These are phyloP conservation scores for Biancaea sappan DNA, from an alignment of 306 rosid species.

Conservation along the genomic window DNA sequence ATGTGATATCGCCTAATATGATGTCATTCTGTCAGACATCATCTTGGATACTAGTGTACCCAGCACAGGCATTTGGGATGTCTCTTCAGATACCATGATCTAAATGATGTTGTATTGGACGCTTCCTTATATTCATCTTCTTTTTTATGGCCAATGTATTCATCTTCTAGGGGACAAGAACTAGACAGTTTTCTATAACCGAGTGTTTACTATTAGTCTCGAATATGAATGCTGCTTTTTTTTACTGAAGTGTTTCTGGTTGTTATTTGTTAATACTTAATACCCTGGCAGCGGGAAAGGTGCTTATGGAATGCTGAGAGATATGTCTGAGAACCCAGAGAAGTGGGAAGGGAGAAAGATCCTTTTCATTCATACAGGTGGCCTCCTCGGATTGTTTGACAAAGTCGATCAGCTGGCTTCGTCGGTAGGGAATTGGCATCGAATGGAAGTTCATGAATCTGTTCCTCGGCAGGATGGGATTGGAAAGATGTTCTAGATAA, in stretches of 20 bases:
- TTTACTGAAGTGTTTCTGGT: constrained; percentile 9
- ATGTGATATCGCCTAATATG: not conserved
- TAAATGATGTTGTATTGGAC: not conserved
- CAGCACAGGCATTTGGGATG: not conserved
- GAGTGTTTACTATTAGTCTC: not conserved
- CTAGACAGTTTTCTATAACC: not conserved
- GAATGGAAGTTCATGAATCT: constrained; percentile 75
- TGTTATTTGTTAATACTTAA: too few relatives aligned
- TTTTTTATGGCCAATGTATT: not conserved
- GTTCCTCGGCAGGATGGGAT: constrained; percentile 73
- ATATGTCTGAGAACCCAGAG: constrained; percentile 71
- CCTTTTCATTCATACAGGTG: constrained; percentile 94
- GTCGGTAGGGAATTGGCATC: constrained; percentile 67
- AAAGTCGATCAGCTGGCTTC: constrained; percentile 78
- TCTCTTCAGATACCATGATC: not conserved
- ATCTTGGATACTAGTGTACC: not conserved
- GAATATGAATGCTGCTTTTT: not conserved
- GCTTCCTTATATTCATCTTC: too few relatives aligned
- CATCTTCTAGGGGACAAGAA: not conserved
- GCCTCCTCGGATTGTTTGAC: constrained; percentile 86
- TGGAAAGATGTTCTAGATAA: constrained; percentile 78
- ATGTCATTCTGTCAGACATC: not conserved
- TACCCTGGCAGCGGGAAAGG: constrained; percentile 77
- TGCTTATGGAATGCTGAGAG: constrained; percentile 72
- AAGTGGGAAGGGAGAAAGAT: constrained; percentile 96